Evolutionary conservation across 768 basidiomycete species (phyloP).

Genomic region (Rhizopogon roseolus): DNA sequence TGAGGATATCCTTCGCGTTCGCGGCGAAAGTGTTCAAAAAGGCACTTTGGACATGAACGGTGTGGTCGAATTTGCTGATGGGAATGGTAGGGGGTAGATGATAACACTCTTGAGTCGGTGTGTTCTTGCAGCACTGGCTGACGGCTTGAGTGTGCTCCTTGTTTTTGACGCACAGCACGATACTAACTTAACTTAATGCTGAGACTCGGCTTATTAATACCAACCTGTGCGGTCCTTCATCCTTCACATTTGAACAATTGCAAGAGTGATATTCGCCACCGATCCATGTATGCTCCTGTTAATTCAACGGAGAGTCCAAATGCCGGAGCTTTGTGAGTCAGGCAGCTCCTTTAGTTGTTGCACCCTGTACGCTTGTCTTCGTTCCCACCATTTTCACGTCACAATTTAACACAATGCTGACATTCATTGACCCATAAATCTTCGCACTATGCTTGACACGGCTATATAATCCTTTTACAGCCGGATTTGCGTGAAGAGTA

Average conservation of each 20-base stretch:
- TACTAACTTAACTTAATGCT: not conserved
- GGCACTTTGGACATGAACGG: conserved; percentile 44
- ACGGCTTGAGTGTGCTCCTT: not conserved
- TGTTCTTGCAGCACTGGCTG: not conserved
- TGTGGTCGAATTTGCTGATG: conserved; percentile 49
- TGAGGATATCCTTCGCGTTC: conserved; percentile 74
- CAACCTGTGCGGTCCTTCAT: not conserved
- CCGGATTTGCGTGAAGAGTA: not conserved
- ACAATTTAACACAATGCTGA: not conserved
- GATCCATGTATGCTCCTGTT: not conserved
- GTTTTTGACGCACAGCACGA: no score
- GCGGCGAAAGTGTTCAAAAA: conserved; percentile 69
- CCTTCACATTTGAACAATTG: not conserved
- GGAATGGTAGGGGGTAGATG: not conserved
- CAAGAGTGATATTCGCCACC: not conserved
- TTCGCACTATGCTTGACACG: not conserved
- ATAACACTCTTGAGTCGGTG: not conserved
- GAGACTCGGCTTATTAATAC: not conserved
- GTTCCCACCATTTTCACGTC: not conserved
- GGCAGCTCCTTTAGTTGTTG: not conserved
- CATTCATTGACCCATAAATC: not conserved
- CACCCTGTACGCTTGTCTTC: not conserved
- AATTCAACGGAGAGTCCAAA: not conserved
- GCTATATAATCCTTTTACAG: not conserved
- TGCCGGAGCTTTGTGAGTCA: not conserved